Evolutionary conservation across 768 basidiomycete species (phyloP), one percentile per base, ranked within the genome.

Genomic region (Tylopilus vinaceipallidus): DNA sequence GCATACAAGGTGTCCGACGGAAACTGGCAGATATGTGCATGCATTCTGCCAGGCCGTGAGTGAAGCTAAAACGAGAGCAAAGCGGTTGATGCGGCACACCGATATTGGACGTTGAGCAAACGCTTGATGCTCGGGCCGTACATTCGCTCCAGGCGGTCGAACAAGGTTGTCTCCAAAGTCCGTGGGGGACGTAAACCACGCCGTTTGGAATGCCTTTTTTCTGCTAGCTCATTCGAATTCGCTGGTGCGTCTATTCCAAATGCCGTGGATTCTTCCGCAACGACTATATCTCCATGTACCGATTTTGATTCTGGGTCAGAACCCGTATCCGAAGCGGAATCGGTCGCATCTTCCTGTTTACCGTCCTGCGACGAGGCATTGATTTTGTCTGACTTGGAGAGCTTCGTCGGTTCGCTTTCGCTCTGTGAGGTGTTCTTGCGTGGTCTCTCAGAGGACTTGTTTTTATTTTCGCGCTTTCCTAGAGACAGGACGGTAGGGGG

Each of bases 81-180:
- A 38, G 30, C 0, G n/a, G 23, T 49, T 42, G 17, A 32, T 2
- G 62, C n/a, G n/a, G n/a, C 78, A 20, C 34, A 86, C 88, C 87
- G 80, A 66, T 99, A 99, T 69, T 98, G 97, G 3, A 93, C 75
- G 19, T 84, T 81, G 32, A 99, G 79, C 83, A 98, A 84, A 16
- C 86, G 77, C 62, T 97, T 95, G 66, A 97, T 84, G 4, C 75
- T 70, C 0, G 78, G 69, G 0, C 95, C 94, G 56, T 94, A 95
- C 80, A 97, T 88, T 37, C 74, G 77, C 66, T 98, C 91, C 10
- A 99, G 74, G 19, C 97, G 81, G 55, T 95, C 92, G 56, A 99
- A 99, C 26, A 99, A 73, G 0, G 97, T 98, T 1, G 81, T 85
- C 61, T 94, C 91, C 27, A 99, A 71, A 0, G 91, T 83, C 22